phyloP scores from a whole-genome alignment of 73 alveolate genomes.

The Tetrahymena malaccensis region DNA sequence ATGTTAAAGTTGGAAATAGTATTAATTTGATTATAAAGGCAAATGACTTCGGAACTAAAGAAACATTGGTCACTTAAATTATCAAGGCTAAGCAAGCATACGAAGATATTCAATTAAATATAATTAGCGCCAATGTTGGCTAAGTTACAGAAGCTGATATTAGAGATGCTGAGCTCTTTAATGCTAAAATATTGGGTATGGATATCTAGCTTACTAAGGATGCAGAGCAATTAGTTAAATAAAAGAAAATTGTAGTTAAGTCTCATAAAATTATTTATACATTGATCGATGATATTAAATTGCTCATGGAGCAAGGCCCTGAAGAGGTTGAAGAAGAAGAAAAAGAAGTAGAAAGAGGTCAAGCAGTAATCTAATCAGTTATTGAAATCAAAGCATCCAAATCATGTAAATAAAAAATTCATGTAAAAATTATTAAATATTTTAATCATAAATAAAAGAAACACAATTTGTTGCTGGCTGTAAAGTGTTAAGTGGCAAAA shows the following conservation, averaged over 20 bases:
- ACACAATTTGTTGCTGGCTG: constrained; percentile 54
- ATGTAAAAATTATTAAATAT: neutral
- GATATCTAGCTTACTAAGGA: constrained; percentile 45
- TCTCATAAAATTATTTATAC: constrained; percentile 65
- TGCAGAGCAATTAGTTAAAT: constrained; percentile 31
- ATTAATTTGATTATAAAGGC: constrained; percentile 68
- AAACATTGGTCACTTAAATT: constrained; percentile 53
- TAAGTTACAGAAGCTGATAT: constrained; percentile 61
- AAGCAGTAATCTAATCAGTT: constrained; percentile 46
- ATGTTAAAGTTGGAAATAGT: constrained; percentile 37
- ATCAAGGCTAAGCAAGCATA: constrained; percentile 24
- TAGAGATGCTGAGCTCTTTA: constrained; percentile 39
- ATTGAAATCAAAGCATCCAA: constrained; percentile 40
- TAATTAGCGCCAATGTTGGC: constrained; percentile 63
- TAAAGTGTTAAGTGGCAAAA: constrained; percentile 45
- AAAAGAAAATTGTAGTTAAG: constrained; percentile 34
- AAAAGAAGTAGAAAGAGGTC: constrained; percentile 41
- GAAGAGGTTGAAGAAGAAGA: constrained; percentile 7
- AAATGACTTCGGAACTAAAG: constrained; percentile 60
- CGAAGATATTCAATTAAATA: constrained; percentile 17
- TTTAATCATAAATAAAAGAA: neutral
- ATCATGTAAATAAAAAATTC: neutral
- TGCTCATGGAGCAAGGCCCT: constrained; percentile 32
- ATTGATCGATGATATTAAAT: constrained; percentile 54
- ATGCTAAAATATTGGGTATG: constrained; percentile 62